These are phyloP conservation scores for Penicillium verrucosum DNA, from an alignment of 2,329 filamentous ascomycete genomes.

Conservation along the genomic window DNA sequence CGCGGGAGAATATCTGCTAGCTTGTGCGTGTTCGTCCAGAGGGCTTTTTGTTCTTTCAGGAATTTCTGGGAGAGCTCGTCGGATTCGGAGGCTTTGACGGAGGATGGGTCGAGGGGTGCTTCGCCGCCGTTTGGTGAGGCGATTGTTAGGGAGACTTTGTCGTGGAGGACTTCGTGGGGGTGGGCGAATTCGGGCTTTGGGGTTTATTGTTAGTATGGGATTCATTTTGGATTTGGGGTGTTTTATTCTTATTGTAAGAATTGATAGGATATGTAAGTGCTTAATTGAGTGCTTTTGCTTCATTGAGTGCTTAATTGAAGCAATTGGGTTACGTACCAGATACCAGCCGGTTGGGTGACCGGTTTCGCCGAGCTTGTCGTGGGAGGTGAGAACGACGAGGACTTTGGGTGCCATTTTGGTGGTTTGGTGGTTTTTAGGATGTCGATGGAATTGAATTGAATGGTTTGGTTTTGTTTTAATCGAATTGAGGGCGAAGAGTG, in stretches of 20 bases:
- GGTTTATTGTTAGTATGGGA: background rate
- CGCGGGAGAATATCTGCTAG: constrained; percentile 57
- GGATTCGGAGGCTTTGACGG: constrained; percentile 53
- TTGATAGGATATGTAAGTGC: too few relatives aligned
- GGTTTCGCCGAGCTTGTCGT: constrained; percentile 45
- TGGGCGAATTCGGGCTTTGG: constrained; percentile 59
- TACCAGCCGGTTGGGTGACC: constrained; percentile 66
- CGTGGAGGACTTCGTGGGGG: constrained; percentile 58
- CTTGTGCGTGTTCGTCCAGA: constrained; percentile 64
- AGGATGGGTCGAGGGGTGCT: constrained; percentile 60
- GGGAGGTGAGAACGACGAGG: constrained; percentile 69
- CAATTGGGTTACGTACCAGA: constrained; percentile 46
- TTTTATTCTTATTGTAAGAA: too few relatives aligned
- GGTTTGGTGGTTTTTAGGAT: background rate
- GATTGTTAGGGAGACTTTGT: constrained; percentile 54
- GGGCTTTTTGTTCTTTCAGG: constrained; percentile 51
- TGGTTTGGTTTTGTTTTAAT: background rate
- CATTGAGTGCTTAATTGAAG: background rate
- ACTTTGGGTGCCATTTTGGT: constrained; percentile 53
- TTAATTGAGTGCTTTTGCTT: background rate
- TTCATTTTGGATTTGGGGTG: background rate
- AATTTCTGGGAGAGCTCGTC: constrained; percentile 57
- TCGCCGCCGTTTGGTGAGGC: constrained; percentile 62
- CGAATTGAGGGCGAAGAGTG: background rate
- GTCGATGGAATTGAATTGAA: too few relatives aligned